phyloP scores from a whole-genome alignment of 805 yeast species.

The Candida michaelii region DNA sequence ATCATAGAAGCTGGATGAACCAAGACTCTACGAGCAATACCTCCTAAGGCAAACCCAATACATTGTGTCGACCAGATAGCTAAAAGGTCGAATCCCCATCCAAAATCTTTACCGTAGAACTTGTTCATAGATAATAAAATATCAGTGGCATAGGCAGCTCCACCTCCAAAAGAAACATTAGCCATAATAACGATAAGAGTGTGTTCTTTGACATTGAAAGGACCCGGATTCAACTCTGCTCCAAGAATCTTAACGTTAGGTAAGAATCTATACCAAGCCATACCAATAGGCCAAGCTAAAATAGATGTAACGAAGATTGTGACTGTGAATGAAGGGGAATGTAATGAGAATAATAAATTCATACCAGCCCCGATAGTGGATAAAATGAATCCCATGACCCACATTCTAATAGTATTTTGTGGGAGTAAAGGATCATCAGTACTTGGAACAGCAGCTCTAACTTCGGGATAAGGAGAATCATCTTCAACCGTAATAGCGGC shows the following conservation, averaged over 20 bases:
- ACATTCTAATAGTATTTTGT: constrained; percentile 55
- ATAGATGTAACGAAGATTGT: constrained; percentile 57
- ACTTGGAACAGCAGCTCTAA: constrained; percentile 59
- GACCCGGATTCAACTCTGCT: constrained; percentile 22
- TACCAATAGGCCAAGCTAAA: constrained; percentile 61
- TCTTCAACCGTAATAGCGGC: constrained; percentile 42
- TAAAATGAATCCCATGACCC: constrained; percentile 51
- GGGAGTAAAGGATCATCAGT: constrained; percentile 49
- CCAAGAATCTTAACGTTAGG: constrained; percentile 28
- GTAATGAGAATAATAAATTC: constrained; percentile 58
- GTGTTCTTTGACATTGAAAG: constrained; percentile 24
- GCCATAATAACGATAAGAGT: constrained; percentile 23
- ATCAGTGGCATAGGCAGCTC: constrained; percentile 52
- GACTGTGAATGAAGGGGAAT: constrained; percentile 54
- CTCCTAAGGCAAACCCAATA: constrained; percentile 69
- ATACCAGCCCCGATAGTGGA: constrained; percentile 57
- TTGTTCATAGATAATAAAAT: constrained; percentile 51
- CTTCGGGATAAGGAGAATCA: constrained; percentile 61
- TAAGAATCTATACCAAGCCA: constrained; percentile 38
- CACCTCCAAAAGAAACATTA: constrained; percentile 17
- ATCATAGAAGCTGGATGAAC: constrained; percentile 65
- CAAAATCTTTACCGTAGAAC: constrained; percentile 42
- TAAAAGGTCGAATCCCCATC: constrained; percentile 27
- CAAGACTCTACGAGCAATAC: constrained; percentile 56
- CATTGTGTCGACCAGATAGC: constrained; percentile 51